Evolutionary conservation across 2,329 filamentous ascomycete species (phyloP), one percentile per base, ranked within the genome.

Genomic region (Cadophora sp.): DNA sequence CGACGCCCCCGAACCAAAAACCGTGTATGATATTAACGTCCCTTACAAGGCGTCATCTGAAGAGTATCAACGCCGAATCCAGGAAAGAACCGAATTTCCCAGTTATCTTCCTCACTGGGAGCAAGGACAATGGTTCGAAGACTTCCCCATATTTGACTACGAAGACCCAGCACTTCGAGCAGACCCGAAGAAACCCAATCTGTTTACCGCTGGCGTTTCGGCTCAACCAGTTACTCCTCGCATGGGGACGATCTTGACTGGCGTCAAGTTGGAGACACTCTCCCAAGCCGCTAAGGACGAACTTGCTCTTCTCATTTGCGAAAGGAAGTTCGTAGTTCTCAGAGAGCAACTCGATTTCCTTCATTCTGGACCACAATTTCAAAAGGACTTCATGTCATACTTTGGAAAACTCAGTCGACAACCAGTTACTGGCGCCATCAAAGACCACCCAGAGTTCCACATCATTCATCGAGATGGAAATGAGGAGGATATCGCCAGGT

Each of bases 391-490:
- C 1, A 89, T 89, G 5, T 84, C 88, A 65, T 84, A 86, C 76
- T 91, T 83, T 66, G 89, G 89, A 4, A 85, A 91, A 69, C 80
- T 91, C 24, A 89, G 92, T 72, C 79, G 91, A 9, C 91, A 92
- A 73, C 90, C 90, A 48, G 90, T 92, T 0, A 90, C 90, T 0
- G 91, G 89, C 1, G 79, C 91, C 0, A 81, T 83, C 0, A 89
- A 89, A 1, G 87, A 88, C 1, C 86, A 84, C 0, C 82, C 82
- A 0, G 80, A 80, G 3, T 84, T 88, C 90, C 34, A 90, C 91
- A 65, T 92, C 89, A 91, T 91, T 87, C 0, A 90, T 84, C 62
- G 84, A 91, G 4, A 84, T 84, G 76, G 88, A 86, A 11, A 89
- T 84, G 1, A 90, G 91, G 76, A 78, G 77, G 5, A 78, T 81